Evolutionary conservation across 768 basidiomycete genomes (phyloP).

Genomic region (Tricholoma terreum): DNA sequence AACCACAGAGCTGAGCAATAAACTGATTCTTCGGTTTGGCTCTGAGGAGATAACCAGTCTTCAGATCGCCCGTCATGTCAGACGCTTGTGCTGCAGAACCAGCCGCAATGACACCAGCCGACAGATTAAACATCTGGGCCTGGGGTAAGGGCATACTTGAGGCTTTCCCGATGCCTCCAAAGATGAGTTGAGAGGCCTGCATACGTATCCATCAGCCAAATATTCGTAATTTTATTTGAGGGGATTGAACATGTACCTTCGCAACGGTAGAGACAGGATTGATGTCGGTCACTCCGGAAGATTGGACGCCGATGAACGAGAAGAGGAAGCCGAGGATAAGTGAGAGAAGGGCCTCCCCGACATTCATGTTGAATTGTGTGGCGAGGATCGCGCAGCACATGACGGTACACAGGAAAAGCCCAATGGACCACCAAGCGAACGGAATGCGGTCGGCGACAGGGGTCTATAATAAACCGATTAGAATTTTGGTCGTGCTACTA

Average conservation of each 20-base stretch:
- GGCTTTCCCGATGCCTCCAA: constrained; percentile 58
- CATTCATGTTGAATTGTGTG: constrained; percentile 53
- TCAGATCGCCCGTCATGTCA: constrained; percentile 68
- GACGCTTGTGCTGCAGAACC: constrained; percentile 55
- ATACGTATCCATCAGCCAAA: neutral
- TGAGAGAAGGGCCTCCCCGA: constrained; percentile 54
- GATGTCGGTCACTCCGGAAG: constrained; percentile 55
- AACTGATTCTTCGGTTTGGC: constrained; percentile 65
- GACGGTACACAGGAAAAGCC: constrained; percentile 45
- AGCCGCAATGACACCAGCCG: constrained; percentile 51
- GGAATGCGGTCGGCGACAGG: constrained; percentile 56
- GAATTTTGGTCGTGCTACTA: neutral
- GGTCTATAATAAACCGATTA: constrained; percentile 22
- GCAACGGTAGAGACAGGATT: constrained; percentile 61
- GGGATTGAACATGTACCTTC: constrained; percentile 30
- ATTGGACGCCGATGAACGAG: constrained; percentile 66
- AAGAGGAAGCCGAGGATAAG: constrained; percentile 62
- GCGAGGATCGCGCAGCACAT: constrained; percentile 52
- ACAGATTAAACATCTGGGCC: constrained; percentile 47
- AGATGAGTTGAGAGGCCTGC: constrained; percentile 58
- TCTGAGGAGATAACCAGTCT: constrained; percentile 66
- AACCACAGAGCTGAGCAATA: constrained; percentile 54
- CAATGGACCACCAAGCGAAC: constrained; percentile 49
- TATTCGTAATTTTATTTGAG: neutral
- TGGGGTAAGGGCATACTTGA: constrained; percentile 28